Evolutionary conservation across 2,329 filamentous ascomycete species (phyloP).

Genomic region (Clonostachys chloroleuca): DNA sequence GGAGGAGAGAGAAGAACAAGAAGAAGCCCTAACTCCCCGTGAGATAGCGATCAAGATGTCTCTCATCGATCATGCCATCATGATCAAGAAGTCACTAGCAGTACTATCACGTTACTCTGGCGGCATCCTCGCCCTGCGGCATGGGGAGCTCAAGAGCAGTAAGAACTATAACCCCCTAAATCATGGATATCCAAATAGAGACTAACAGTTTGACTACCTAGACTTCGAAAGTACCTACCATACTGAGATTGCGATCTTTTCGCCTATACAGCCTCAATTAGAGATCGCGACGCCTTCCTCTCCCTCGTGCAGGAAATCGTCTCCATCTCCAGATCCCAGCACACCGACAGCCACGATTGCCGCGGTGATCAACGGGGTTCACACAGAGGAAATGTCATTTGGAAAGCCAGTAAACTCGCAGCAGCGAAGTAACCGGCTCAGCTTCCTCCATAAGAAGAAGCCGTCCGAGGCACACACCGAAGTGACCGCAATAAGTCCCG

Average conservation of each 20-base stretch:
- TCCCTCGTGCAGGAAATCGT: slow-evolving; percentile 41
- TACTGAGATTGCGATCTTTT: slow-evolving; percentile 60
- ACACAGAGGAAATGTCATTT: slow-evolving; percentile 35
- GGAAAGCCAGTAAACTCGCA: slow-evolving; percentile 1
- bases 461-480: slow-evolving; percentile 19
- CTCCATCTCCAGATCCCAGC: slow-evolving; percentile 33
- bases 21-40: slow-evolving; percentile 50
- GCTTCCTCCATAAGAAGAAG: slow-evolving; percentile 52
- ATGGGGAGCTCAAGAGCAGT: slow-evolving; percentile 62
- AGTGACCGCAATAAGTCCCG: slow-evolving; percentile 5
- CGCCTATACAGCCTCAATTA: slow-evolving; percentile 42
- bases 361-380: slow-evolving; percentile 22
- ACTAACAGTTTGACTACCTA: slow-evolving; percentile 15
- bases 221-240: slow-evolving; percentile 61
- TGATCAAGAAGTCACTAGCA: slow-evolving; percentile 76
- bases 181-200: too few species aligned
- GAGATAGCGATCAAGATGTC: slow-evolving; percentile 81
- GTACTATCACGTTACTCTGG: slow-evolving; percentile 62
- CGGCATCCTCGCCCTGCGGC: slow-evolving; percentile 48
- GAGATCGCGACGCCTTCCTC: slow-evolving; percentile 28
- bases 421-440: slow-evolving; percentile 45
- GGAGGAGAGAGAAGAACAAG: slow-evolving; percentile 35
- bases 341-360: slow-evolving; percentile 21
- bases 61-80: slow-evolving; percentile 82
- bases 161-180: slow-evolving; percentile 26